A percentile compares a stretch with the other conserved stretches of the same genome.
Conservation (phyloP, 345 rosid genomes). For the Lepidium africanum region DNA sequence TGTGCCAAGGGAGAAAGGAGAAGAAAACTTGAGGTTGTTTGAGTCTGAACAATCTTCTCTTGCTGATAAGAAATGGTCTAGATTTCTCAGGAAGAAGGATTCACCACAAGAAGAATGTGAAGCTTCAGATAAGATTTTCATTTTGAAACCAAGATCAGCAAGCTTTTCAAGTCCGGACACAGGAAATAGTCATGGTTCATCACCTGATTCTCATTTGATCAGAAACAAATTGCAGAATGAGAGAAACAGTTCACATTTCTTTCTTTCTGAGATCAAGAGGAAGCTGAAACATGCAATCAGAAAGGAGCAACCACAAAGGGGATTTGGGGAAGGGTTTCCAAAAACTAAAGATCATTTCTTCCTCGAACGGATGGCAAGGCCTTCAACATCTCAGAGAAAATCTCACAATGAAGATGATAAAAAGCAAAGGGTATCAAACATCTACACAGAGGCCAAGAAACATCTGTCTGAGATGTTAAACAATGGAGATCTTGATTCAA, state of each 20-base stretch:
- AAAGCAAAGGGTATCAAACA: constrained; percentile 48
- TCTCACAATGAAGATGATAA: constrained; percentile 33
- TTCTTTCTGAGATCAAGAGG: constrained; percentile 70
- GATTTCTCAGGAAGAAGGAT: constrained; percentile 61
- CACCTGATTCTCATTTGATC: constrained; percentile 32
- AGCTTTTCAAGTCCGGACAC: constrained; percentile 34
- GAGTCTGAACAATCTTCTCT: constrained; percentile 37
- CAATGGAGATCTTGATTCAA: constrained; percentile 38
- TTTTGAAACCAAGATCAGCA: constrained; percentile 67
- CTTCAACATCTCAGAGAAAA: constrained; percentile 36
- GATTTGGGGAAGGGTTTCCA: constrained; percentile 40
- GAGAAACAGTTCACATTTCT: constrained; percentile 51
- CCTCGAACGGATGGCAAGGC: constrained; percentile 68
- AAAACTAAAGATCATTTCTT: constrained; percentile 81
- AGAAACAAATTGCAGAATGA: constrained; percentile 39
- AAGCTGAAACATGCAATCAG: constrained; percentile 79
- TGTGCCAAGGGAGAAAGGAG: constrained; percentile 40
- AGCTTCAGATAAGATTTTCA: constrained; percentile 59
- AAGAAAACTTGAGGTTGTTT: constrained; percentile 34
- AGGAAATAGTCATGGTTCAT: constrained; percentile 29
- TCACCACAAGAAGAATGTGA: constrained; percentile 40
- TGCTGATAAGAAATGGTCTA: constrained; percentile 40
- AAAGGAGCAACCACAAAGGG: constrained; percentile 44
- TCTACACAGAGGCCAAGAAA: constrained; percentile 87
- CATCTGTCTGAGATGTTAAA: constrained; percentile 83